phyloP scores from a whole-genome alignment of 208 protist species.

The Crithidia brevicula region DNA sequence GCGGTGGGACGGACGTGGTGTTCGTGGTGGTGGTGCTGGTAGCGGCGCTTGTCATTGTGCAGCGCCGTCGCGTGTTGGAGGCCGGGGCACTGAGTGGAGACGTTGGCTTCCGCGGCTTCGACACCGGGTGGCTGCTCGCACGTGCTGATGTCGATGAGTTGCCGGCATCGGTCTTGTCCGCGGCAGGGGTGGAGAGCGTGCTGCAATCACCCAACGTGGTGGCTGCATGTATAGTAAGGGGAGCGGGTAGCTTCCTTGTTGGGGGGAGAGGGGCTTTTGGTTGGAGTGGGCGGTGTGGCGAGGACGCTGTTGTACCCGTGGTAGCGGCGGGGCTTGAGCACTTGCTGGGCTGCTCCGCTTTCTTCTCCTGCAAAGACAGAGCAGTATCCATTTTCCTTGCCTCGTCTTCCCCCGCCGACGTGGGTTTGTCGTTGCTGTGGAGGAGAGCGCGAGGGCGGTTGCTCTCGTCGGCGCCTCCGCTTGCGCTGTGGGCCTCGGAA shows the following conservation, averaged over 20 bases:
- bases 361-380: no score
- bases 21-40: not conserved
- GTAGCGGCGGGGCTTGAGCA: no score
- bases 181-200: conserved; percentile 2
- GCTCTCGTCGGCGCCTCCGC: not conserved
- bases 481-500: no score
- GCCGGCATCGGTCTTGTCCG: not conserved
- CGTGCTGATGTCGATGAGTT: not conserved
- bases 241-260: not conserved
- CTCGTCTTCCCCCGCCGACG: not conserved
- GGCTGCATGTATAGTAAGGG: not conserved
- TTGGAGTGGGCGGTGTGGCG: not conserved
- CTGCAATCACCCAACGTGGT: not conserved
- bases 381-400: no score
- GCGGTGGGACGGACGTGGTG: not conserved
- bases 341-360: not conserved
- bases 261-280: not conserved
- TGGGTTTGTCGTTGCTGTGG: not conserved
- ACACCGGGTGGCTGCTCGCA: not conserved
- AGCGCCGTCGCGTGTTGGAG: not conserved
- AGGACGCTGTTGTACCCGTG: not conserved
- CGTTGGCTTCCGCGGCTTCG: not conserved
- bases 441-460: not conserved
- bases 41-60: no score
- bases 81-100: not conserved